Percentiles rank a stretch among this genome's conserved stretches.
These are phyloP conservation scores for Chaetomium globosum DNA, from an alignment of 2,329 filamentous ascomycete species.

Conservation along the genomic window DNA sequence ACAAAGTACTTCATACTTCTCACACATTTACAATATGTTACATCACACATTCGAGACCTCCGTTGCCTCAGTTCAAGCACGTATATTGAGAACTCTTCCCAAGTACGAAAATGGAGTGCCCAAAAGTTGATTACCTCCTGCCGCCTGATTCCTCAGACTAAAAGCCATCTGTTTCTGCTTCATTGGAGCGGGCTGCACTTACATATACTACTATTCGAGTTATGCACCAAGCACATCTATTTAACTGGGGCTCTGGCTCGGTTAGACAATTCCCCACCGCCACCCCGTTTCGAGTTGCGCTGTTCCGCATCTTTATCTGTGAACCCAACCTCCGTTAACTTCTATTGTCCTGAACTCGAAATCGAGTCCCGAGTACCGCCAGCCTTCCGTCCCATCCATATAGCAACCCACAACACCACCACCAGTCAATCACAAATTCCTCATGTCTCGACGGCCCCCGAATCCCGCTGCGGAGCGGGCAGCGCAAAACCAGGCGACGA, in stretches of 20 bases:
- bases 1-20: too few species aligned
- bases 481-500: conserved; percentile 84
- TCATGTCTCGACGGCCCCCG: conserved; percentile 76
- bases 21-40: too few species aligned
- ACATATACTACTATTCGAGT: conserved; percentile 2
- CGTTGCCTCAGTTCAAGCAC: too few species aligned
- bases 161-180: background rate
- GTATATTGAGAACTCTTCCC: too few species aligned
- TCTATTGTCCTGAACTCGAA: conserved; percentile 16
- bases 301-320: conserved; percentile 20
- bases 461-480: conserved; percentile 81
- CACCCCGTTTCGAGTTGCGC: background rate
- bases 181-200: background rate
- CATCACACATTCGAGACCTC: too few species aligned
- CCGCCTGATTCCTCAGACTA: too few species aligned
- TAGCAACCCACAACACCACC: background rate
- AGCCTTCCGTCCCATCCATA: background rate
- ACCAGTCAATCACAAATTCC: background rate
- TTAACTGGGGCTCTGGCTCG: background rate
- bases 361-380: background rate
- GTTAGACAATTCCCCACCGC: conserved; percentile 8
- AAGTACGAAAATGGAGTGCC: too few species aligned
- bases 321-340: conserved; percentile 18
- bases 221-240: background rate
- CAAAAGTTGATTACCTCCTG: too few species aligned